Conservation (phyloP, 345 rosid species). For the Fremontodendron californicum region DNA sequence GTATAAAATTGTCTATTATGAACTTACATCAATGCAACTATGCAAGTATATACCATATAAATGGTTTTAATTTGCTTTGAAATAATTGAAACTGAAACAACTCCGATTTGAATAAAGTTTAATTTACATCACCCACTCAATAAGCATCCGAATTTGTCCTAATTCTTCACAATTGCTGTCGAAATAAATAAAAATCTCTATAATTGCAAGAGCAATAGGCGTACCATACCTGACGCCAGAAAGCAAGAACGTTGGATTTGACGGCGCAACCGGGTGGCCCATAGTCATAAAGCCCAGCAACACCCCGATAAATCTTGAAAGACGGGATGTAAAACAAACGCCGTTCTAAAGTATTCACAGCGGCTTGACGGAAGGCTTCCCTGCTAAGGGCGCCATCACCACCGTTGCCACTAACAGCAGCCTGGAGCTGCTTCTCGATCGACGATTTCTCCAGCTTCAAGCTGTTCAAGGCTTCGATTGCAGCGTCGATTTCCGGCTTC, state of each 20-base stretch:
- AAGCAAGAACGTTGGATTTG: slow-evolving; percentile 75
- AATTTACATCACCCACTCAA: not conserved
- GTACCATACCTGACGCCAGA: slow-evolving; percentile 92
- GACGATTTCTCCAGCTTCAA: slow-evolving; percentile 68
- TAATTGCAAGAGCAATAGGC: not conserved
- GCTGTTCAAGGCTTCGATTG: slow-evolving; percentile 55
- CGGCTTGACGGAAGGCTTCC: slow-evolving; percentile 80
- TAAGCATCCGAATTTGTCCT: not conserved
- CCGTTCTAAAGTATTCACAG: slow-evolving; percentile 71
- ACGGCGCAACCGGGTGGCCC: slow-evolving; percentile 94
- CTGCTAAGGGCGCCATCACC: slow-evolving; percentile 41
- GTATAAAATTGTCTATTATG: too few species aligned
- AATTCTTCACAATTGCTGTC: not conserved
- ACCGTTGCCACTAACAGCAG: slow-evolving; percentile 39
- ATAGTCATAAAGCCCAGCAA: slow-evolving; percentile 88
- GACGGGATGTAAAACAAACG: slow-evolving; percentile 79
- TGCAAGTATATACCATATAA: not conserved
- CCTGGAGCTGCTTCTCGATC: slow-evolving; percentile 70
- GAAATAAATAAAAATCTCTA: not conserved
- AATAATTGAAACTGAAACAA: not conserved
- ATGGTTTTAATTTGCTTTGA: not conserved
- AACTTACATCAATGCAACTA: not conserved
- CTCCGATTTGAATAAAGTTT: not conserved
- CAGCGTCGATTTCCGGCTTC: slow-evolving; percentile 62
- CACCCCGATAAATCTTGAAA: slow-evolving; percentile 86